Base-by-base conservation (phyloP, 306 rosid species). In the Luffa aegyptiaca region DNA sequence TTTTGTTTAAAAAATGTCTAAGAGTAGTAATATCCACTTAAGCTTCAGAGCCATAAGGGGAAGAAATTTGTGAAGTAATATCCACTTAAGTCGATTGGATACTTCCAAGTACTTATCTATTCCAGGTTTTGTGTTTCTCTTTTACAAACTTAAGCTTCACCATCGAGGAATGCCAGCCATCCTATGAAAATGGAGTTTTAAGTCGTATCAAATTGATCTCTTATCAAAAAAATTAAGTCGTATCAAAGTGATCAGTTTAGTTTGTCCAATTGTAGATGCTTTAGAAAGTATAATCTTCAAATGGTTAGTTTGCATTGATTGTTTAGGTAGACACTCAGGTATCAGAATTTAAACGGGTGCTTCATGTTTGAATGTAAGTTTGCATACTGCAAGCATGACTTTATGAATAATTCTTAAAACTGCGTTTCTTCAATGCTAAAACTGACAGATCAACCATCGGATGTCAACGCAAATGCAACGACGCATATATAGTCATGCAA, bases 391-490 rank as follows among this genome's bases (percentile, higher is more conserved):
- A 20, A 49, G 14, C 10, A 2, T 51, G 35, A 49, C 45, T 58
- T 20, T 48, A 55, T 64, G 51, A 74, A 41, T 76, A 4, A 10
- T 57, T 76, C 69, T 55, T 12, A 53, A 56, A 8, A 46, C 21
- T 42, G 17, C 20, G 8, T 62, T 78, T 63, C 31, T 73, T 52
- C 59, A 59, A 72, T 83, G 81, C 35, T 82, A 45, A 41, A 52
- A 61, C 65, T 77, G 79, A 64, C 90, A 94, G 98, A 45, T 79
- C 37, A 92, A 95, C 70, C 97, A 95, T 84, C 88, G 88, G 76
- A 57, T 91, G 63, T 83, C 97, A 3, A 95, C 97, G 13, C 82
- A 82, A 76, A 89, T 92, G 92, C 98, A 95, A 85, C 84, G 98
- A 77, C 88, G 92, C 57, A 88, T 95, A 80, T 92, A 95, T 36